Base-by-base conservation (phyloP, 768 basidiomycete genomes). In the Solioccasus polychromus region DNA sequence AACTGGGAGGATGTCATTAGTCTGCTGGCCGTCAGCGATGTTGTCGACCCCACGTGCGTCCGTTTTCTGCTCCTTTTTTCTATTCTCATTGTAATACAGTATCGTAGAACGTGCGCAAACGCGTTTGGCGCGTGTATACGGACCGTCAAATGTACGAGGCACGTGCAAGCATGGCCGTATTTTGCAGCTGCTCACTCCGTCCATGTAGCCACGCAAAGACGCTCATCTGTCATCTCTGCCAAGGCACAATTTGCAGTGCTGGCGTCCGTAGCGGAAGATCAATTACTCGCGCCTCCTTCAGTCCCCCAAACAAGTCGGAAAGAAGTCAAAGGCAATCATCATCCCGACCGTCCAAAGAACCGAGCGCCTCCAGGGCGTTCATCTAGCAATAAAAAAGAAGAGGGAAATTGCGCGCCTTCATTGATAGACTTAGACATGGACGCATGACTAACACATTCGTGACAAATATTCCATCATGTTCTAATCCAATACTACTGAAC, bases 1-100 rank as follows among this genome's bases (percentile, higher is more conserved):
- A 70, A 70, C 26, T 89, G 87, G 86, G 72, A 77, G 43, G 69
- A 70, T 39, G 76, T 88, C n/a, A 63, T 88, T 17, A 73, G 77
- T 24, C 68, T 78, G 4, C 67, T 80, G 10, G 71, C 70, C 32
- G 67, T 73, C 11, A 67, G 67, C 53, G 75, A 71, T 7, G 45
- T 63, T 14, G 48, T 74, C 23, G 50, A 64, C 38, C 42, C 51
- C 29, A 44, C 43, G 69, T 70, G 47, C 34, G 58, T 58, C 34
- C 9, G 17, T 1, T 31, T 11, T 8, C 17, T 5, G 8, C 12
- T 28, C 14, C 15, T 14, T 14, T 22, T 20, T 4, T 11, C 36
- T 38, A 8, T 47, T 37, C 43, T 49, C 40, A 53, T 36, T 22
- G 2, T 2, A 26, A 38, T 41, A 20, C 47, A 55, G 60, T 38